Conservation (phyloP, 1,284 basidiomycete species). For the Cerrena zonata region DNA sequence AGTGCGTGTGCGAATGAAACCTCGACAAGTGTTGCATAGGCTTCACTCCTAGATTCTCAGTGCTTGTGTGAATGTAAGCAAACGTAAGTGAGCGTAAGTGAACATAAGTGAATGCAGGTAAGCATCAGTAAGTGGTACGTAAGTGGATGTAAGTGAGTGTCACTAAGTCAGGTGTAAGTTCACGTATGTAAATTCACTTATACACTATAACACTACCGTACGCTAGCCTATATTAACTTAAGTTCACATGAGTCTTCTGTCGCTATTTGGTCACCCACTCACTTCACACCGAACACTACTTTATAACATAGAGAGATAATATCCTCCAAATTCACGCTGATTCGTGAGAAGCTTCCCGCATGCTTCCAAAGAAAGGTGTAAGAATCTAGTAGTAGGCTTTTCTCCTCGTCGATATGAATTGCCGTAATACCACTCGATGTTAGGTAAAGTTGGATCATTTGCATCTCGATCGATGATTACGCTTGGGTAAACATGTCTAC, state of each 20-base stretch:
- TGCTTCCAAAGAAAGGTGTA: too few relatives aligned
- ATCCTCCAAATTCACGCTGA: too few relatives aligned
- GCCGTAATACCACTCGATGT: neutral
- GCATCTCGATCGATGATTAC: neutral
- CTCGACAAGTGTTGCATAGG: too few relatives aligned
- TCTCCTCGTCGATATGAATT: neutral
- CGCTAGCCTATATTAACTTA: neutral
- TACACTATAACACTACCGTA: neutral
- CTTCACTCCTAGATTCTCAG: too few relatives aligned
- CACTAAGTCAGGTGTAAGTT: neutral
- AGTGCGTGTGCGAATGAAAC: too few relatives aligned
- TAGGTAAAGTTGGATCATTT: too few relatives aligned
- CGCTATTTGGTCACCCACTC: neutral
- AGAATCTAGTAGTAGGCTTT: neutral
- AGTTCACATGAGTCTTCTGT: neutral
- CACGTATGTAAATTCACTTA: neutral
- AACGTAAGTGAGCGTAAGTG: neutral
- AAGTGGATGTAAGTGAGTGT: neutral
- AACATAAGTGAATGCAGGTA: neutral
- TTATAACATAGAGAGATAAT: too few relatives aligned
- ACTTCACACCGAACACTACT: neutral
- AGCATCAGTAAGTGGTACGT: neutral
- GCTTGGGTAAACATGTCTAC: neutral
- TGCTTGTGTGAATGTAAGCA: too few relatives aligned
- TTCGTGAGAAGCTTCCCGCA: too few relatives aligned